phyloP scores from a whole-genome alignment of 352 stramenopile genomes.

The Pythium apleroticum region DNA sequence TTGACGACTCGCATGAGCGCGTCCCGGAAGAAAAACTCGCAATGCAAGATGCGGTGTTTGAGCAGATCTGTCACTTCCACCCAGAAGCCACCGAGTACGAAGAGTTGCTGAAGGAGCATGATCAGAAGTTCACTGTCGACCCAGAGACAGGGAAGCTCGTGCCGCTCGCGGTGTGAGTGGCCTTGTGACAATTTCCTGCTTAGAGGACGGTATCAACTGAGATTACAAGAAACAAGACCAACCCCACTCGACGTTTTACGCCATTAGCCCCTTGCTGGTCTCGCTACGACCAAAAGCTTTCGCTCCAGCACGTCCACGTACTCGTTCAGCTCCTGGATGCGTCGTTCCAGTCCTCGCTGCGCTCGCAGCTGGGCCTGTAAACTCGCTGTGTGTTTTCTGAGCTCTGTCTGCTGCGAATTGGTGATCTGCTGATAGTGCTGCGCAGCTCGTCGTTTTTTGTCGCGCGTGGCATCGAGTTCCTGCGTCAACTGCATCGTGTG shows the following conservation, averaged over 20 bases:
- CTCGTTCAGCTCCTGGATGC: not conserved
- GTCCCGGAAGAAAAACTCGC: conserved; percentile 56
- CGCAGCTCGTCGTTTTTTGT: conserved; percentile 22
- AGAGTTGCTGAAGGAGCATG: conserved; percentile 49
- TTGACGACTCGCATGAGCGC: conserved; percentile 72
- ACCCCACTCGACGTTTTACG: too few relatives aligned
- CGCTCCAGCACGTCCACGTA: conserved; percentile 25
- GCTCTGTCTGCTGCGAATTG: too few relatives aligned
- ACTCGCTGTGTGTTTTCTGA: too few relatives aligned
- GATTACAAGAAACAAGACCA: not conserved
- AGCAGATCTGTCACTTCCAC: conserved; percentile 79
- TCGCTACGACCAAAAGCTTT: conserved; percentile 7
- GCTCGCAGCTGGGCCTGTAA: too few relatives aligned
- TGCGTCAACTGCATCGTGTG: conserved; percentile 31
- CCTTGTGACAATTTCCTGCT: too few relatives aligned
- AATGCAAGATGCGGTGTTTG: conserved; percentile 81
- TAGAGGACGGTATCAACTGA: not conserved
- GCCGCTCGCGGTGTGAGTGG: conserved; percentile 31
- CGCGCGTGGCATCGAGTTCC: conserved; percentile 23
- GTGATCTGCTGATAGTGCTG: too few relatives aligned
- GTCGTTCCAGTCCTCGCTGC: too few relatives aligned
- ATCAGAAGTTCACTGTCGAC: conserved; percentile 63
- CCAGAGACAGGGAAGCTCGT: conserved; percentile 58
- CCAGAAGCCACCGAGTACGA: conserved; percentile 69
- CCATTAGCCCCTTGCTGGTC: not conserved